Percentiles rank a stretch among this genome's conserved stretches.
Conservation (phyloP, 805 yeast genomes). For the Komagataella pastoris region DNA sequence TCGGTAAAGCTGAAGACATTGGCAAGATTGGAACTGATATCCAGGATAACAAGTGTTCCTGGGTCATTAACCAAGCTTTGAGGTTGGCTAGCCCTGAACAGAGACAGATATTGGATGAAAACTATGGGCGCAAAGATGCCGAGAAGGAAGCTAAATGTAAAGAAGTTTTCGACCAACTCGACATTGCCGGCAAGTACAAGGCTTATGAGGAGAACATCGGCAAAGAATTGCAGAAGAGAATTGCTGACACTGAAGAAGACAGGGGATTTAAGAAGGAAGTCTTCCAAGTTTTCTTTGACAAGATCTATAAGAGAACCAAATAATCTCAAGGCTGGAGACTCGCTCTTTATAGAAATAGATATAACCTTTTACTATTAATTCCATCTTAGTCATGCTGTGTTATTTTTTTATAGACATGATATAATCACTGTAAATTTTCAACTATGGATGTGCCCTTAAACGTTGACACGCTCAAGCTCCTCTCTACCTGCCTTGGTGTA, state of each 20-base stretch:
- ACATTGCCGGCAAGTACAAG: slow-evolving; percentile 55
- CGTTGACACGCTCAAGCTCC: slow-evolving; percentile 62
- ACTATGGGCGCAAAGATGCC: slow-evolving; percentile 80
- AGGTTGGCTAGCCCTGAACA: slow-evolving; percentile 68
- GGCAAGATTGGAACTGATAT: slow-evolving; percentile 99
- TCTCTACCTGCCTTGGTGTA: slow-evolving; percentile 97
- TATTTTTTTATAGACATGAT: background rate
- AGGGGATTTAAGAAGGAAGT: slow-evolving; percentile 89
- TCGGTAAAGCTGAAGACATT: slow-evolving; percentile 93
- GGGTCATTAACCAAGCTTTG: slow-evolving; percentile 93
- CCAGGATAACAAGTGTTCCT: slow-evolving; percentile 95
- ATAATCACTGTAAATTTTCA: background rate
- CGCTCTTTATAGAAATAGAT: background rate
- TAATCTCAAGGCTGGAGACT: slow-evolving; percentile 18
- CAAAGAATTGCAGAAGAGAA: slow-evolving; percentile 41
- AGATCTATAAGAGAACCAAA: slow-evolving; percentile 90
- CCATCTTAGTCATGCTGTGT: background rate
- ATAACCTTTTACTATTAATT: background rate
- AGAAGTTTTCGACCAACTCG: slow-evolving; percentile 59
- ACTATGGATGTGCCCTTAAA: slow-evolving; percentile 7
- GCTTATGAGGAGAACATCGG: slow-evolving; percentile 78
- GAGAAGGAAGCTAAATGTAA: slow-evolving; percentile 57
- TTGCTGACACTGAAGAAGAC: slow-evolving; percentile 69
- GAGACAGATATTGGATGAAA: slow-evolving; percentile 67
- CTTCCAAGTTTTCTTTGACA: slow-evolving; percentile 71